Evolutionary conservation across 2,329 filamentous ascomycete species (phyloP), one percentile per base, ranked within the genome.

Genomic region (Colletotrichum agaves): DNA sequence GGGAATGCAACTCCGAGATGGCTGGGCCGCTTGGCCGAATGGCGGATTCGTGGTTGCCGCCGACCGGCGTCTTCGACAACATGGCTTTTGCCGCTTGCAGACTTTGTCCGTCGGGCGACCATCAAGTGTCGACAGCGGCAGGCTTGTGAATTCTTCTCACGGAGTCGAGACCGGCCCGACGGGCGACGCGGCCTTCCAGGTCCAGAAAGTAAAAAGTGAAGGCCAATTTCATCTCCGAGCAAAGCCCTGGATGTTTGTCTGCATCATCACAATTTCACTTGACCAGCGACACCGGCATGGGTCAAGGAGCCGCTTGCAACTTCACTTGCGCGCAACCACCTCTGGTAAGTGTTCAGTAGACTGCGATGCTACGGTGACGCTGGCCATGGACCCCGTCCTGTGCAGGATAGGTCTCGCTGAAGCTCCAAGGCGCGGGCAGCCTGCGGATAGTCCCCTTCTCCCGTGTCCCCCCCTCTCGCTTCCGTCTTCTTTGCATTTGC

Each of bases 401-500:
- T 37, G 31, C 17, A 44, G 23, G 47, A 19, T 33, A 41, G 37
- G 39, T 21, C 59, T 67, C 39, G 37, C 37, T 31, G 46, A 37
- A 63, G 64, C 63, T 53, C 63, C 46, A 59, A 47, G 15, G 46
- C 61, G 53, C 21, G 15, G 61, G 31, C 52, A 53, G 47, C 27
- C 46, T 64, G 52, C 64, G 53, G 64, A 59, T 67, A n/a, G 15
- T 47, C 21, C 53, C 53, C 61, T 31, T 43, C 61, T 50, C 55
- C 53, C 61, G 55, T 52, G 33, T 60, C 46, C 60, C 27, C 27
- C 53, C 61, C 55, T 52, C 55, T 59, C 52, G 60, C 37, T 63
- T 64, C 64, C 61, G 62, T 50, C 33, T 49, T 59, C 55, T 52
- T 12, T 67, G 62, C 66, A 67, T 49, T 35, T 35, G 50, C 41